These are phyloP conservation scores for Trichosanthes cucumerina DNA, from an alignment of 306 rosid species.

Conservation along the genomic window DNA sequence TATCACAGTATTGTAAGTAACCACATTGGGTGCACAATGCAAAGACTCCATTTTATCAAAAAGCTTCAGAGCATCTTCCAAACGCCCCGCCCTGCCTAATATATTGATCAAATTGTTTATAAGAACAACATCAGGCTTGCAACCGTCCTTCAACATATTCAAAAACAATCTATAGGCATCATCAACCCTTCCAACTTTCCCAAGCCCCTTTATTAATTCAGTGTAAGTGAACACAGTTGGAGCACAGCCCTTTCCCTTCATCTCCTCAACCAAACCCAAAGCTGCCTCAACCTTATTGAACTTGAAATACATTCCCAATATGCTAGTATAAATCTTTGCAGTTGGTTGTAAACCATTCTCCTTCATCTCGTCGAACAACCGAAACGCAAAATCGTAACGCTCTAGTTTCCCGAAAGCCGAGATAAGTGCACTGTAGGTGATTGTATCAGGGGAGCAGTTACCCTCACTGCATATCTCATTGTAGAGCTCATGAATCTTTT, in stretches of 20 bases:
- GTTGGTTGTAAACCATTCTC: conserved; percentile 74
- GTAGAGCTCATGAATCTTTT: conserved; percentile 79
- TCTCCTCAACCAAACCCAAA: conserved; percentile 47
- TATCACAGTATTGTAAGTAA: conserved; percentile 67
- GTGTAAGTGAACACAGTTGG: conserved; percentile 74
- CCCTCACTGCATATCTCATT: conserved; percentile 75
- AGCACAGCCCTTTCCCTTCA: conserved; percentile 54
- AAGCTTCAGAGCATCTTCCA: conserved; percentile 49
- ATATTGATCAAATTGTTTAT: conserved; percentile 79
- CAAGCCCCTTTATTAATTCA: conserved; percentile 80
- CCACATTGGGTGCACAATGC: conserved; percentile 58
- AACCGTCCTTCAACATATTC: conserved; percentile 56
- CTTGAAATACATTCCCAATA: conserved; percentile 61
- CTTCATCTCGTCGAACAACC: conserved; percentile 82
- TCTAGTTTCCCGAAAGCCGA: conserved; percentile 61
- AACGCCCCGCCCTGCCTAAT: conserved; percentile 53
- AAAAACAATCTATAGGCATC: conserved; percentile 45
- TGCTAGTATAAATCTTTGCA: conserved; percentile 60
- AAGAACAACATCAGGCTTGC: conserved; percentile 69
- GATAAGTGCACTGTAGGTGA: conserved; percentile 68
- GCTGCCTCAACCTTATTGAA: conserved; percentile 58
- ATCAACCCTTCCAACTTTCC: conserved; percentile 72
- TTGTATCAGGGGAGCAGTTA: conserved; percentile 66
- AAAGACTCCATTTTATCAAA: conserved; percentile 56
- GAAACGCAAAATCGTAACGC: conserved; percentile 55